phyloP scores from a whole-genome alignment of 768 basidiomycete genomes.

The Fomitopsis pulvina region DNA sequence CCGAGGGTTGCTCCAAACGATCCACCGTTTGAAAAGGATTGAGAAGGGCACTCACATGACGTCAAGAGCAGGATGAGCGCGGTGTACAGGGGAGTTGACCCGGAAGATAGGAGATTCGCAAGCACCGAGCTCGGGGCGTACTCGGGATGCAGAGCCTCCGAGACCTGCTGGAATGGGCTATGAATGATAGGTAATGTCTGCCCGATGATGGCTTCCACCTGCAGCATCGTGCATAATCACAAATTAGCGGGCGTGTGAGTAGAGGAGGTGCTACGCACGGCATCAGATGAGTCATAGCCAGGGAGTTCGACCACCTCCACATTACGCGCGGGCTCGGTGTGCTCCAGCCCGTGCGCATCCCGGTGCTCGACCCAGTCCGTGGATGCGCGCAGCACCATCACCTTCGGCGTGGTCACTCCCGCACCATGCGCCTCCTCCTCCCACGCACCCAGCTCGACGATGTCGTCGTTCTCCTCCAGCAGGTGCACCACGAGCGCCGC shows the following conservation, averaged over 20 bases:
- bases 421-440: conserved; percentile 28
- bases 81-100: conserved; percentile 53
- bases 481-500: conserved; percentile 33
- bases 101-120: conserved; percentile 49
- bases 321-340: conserved; percentile 57
- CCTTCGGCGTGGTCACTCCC: neutral
- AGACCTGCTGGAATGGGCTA: conserved; percentile 46
- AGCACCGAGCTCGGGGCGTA: conserved; percentile 45
- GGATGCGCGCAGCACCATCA: conserved; percentile 43
- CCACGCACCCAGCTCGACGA: conserved; percentile 58
- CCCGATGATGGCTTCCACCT: conserved; percentile 16
- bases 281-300: conserved; percentile 1
- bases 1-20: too few relatives aligned
- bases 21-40: too few relatives aligned
- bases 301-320: conserved; percentile 52
- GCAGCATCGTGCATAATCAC: neutral
- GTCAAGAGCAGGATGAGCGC: conserved; percentile 49
- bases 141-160: conserved; percentile 47
- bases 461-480: conserved; percentile 59
- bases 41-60: conserved; percentile 41
- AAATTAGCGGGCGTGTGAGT: neutral
- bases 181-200: conserved; percentile 41
- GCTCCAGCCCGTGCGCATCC: conserved; percentile 59
- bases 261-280: conserved; percentile 1
- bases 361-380: conserved; percentile 69